Evolutionary conservation across 169 alveolate genomes (phyloP).

Genomic region (Sarcocystis neurona): DNA sequence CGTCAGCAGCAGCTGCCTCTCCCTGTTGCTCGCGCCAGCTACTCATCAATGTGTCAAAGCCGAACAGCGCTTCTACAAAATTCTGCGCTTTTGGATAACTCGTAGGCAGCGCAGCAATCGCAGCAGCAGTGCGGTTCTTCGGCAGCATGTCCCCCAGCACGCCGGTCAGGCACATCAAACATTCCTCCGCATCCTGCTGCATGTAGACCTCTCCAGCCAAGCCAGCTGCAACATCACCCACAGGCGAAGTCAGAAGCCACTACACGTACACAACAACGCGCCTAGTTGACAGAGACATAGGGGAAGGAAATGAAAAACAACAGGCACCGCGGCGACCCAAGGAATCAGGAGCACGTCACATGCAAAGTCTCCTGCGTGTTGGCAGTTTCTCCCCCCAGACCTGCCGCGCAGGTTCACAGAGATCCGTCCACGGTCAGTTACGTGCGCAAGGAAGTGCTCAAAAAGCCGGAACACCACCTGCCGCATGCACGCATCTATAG

Average conservation of each 20-base stretch:
- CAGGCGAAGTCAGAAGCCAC: neutral
- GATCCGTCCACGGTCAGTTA: neutral
- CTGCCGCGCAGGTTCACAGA: too few species aligned
- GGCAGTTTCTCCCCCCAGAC: too few species aligned
- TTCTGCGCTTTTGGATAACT: constrained; percentile 29
- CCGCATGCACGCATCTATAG: neutral
- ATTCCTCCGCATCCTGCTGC: constrained; percentile 66
- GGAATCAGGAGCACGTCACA: too few species aligned
- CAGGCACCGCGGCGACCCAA: too few species aligned
- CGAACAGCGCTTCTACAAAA: constrained; percentile 54
- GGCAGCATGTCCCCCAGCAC: constrained; percentile 53
- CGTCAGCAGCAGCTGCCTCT: neutral
- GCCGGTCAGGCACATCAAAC: constrained; percentile 41
- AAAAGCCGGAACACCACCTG: neutral
- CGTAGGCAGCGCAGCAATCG: constrained; percentile 35
- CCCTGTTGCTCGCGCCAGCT: neutral
- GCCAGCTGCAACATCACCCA: neutral
- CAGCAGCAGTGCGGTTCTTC: neutral
- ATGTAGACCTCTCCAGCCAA: constrained; percentile 29
- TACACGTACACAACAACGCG: neutral
- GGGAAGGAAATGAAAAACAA: too few species aligned
- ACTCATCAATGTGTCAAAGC: constrained; percentile 38
- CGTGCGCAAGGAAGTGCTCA: neutral
- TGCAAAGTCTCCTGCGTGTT: too few species aligned
- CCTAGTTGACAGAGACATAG: too few species aligned